Base-by-base conservation (phyloP, 1,284 basidiomycete species). In the Coniophora puteana region DNA sequence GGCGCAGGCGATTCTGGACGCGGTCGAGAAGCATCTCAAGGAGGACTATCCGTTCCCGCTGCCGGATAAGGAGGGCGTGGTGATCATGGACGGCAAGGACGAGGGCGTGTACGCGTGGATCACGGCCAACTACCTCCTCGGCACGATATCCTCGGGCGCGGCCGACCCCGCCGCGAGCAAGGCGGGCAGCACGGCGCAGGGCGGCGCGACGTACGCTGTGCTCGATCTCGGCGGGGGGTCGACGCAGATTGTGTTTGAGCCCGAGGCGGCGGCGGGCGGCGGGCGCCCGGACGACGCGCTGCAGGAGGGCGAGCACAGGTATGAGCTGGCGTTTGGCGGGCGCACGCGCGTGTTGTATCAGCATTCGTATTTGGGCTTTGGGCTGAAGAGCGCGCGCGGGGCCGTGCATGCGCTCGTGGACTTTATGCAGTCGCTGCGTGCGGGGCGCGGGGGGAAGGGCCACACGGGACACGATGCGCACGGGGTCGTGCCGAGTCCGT, bases 41-140 rank as follows among this genome's bases (percentile, higher is more conserved):
- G 59, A 61, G 10, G 68, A 70, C 45, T 98, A 87, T 58, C 85
- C 86, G 11, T 98, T 98, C 68, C 67, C 68, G 27, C 56, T 96
- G 14, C 70, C 76, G 7, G 65, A 76, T 24, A 70, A 75, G 47
- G 77, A 78, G 32, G 76, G 74, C 3, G 88, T 95, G 18, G 79
- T 77, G 40, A 84, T 96, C 51, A 97, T 98, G 95, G 93, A 98
- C 53, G 95, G 95, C 14, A 87, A 83, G 54, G 93, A 98, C 58
- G 95, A 99, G 65, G 93, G 91, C 33, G 93, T 98, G 20, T 98
- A 91, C 61, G 93, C 94, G 14, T 99, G 95, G 95, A 93, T 98
- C 57, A 97, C 94, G 10, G 91, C 91, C 49, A 99, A 99, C 67
- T 98, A 97, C 65, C 73, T 95, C 25, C 69, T 94, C 36, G 76